These are phyloP conservation scores for Trichoderma reesei DNA, from an alignment of 495 filamentous ascomycete genomes.

Conservation along the genomic window DNA sequence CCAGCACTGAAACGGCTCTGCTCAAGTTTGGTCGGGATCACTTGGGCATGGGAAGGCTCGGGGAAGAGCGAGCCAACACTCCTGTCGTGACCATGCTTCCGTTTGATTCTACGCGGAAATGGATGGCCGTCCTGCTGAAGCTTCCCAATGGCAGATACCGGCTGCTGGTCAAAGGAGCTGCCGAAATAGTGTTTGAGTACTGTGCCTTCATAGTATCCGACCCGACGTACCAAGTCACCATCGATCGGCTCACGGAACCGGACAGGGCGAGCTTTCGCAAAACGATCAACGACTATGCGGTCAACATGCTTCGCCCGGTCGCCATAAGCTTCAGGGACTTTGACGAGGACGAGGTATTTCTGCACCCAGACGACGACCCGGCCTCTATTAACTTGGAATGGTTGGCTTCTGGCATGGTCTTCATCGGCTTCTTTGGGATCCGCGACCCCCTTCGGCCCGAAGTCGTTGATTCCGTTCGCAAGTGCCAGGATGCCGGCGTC, in stretches of 20 bases:
- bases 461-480: constrained; percentile 64
- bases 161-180: constrained; percentile 60
- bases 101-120: constrained; percentile 62
- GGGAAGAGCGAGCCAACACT: constrained; percentile 46
- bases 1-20: constrained; percentile 67
- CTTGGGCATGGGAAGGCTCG: constrained; percentile 50
- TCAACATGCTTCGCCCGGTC: constrained; percentile 77
- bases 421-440: constrained; percentile 64
- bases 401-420: constrained; percentile 59
- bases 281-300: constrained; percentile 68
- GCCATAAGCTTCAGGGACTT: constrained; percentile 82
- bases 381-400: constrained; percentile 34
- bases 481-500: constrained; percentile 69
- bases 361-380: constrained; percentile 53
- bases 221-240: constrained; percentile 41
- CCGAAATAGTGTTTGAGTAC: constrained; percentile 55
- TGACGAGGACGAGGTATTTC: constrained; percentile 39
- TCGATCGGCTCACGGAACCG: constrained; percentile 48
- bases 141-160: constrained; percentile 47
- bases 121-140: constrained; percentile 57
- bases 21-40: constrained; percentile 44
- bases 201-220: constrained; percentile 51
- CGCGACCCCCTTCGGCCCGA: constrained; percentile 68
- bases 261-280: constrained; percentile 14
- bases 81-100: constrained; percentile 52